Percentiles rank a stretch among this genome's conserved stretches.
These are phyloP conservation scores for Xylariaceae sp. DNA, from an alignment of 2,329 filamentous ascomycete species.

Conservation along the genomic window DNA sequence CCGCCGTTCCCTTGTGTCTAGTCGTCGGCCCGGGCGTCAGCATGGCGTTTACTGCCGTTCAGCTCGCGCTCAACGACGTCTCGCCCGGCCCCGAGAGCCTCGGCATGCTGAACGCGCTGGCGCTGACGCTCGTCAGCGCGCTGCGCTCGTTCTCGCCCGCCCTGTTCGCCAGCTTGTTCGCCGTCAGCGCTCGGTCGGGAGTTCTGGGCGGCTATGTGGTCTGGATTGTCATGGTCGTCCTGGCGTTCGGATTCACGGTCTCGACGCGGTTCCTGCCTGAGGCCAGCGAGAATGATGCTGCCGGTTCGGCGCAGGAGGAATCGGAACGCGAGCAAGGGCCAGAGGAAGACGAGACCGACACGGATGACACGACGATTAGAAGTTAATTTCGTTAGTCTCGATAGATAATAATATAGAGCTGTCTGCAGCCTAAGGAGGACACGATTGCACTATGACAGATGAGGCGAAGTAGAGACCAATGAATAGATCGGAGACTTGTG, in stretches of 20 bases:
- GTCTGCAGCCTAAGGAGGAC: not conserved
- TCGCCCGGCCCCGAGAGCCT: slow-evolving; percentile 65
- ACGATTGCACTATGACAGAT: not conserved
- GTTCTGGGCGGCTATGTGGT: slow-evolving; percentile 66
- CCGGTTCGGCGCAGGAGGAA: slow-evolving; percentile 9
- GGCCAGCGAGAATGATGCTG: slow-evolving; percentile 30
- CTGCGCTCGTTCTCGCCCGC: slow-evolving; percentile 69
- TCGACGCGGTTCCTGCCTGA: slow-evolving; percentile 40
- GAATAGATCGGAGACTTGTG: not conserved
- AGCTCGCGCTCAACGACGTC: slow-evolving; percentile 76
- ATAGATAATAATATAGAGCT: not conserved
- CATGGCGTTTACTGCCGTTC: slow-evolving; percentile 72
- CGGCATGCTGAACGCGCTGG: slow-evolving; percentile 72
- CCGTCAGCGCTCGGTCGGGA: slow-evolving; percentile 64
- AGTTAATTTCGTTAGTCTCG: not conserved
- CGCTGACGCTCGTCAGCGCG: slow-evolving; percentile 62
- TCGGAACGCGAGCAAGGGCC: not conserved
- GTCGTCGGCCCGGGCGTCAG: slow-evolving; percentile 63
- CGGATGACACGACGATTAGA: not conserved
- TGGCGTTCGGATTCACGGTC: slow-evolving; percentile 40
- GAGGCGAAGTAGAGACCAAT: not conserved
- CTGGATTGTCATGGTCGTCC: slow-evolving; percentile 59
- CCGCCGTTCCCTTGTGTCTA: slow-evolving; percentile 46
- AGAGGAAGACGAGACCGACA: not conserved
- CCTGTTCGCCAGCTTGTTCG: slow-evolving; percentile 68